Conservation (phyloP, 495 filamentous ascomycete species). For the Neohortaea acidophila region DNA sequence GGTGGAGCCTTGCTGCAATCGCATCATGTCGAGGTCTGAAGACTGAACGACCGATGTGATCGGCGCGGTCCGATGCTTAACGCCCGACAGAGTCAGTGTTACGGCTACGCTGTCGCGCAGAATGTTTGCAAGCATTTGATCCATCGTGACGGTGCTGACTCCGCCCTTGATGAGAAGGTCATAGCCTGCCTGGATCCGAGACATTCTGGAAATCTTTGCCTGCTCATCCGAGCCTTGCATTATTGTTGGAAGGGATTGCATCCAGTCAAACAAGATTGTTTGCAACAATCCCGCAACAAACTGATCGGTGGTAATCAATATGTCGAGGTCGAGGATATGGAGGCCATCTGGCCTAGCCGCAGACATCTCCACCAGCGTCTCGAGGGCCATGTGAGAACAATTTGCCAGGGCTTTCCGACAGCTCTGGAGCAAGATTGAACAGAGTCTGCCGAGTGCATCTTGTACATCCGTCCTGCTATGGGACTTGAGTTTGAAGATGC, state of each 20-base stretch:
- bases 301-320: constrained; percentile 47
- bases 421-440: constrained; percentile 55
- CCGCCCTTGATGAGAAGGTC: constrained; percentile 49
- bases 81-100: constrained; percentile 17
- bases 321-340: constrained; percentile 28
- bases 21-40: constrained; percentile 5
- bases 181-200: constrained; percentile 57
- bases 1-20: not conserved
- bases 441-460: constrained; percentile 49
- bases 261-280: constrained; percentile 62
- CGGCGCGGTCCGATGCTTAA: not conserved
- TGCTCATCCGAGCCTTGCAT: constrained; percentile 78
- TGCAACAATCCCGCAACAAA: constrained; percentile 54
- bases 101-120: constrained; percentile 43
- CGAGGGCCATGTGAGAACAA: constrained; percentile 54
- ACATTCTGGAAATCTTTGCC: constrained; percentile 53
- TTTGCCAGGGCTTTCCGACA: constrained; percentile 61
- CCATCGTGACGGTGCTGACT: constrained; percentile 54
- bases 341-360: constrained; percentile 18
- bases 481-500: constrained; percentile 59
- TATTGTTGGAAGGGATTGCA: constrained; percentile 58
- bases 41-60: constrained; percentile 24
- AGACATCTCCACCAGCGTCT: constrained; percentile 66
- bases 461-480: constrained; percentile 61
- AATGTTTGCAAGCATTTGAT: constrained; percentile 48